These are phyloP conservation scores for Cladosporium phlei DNA, from an alignment of 2,329 filamentous ascomycete species.

Conservation along the genomic window DNA sequence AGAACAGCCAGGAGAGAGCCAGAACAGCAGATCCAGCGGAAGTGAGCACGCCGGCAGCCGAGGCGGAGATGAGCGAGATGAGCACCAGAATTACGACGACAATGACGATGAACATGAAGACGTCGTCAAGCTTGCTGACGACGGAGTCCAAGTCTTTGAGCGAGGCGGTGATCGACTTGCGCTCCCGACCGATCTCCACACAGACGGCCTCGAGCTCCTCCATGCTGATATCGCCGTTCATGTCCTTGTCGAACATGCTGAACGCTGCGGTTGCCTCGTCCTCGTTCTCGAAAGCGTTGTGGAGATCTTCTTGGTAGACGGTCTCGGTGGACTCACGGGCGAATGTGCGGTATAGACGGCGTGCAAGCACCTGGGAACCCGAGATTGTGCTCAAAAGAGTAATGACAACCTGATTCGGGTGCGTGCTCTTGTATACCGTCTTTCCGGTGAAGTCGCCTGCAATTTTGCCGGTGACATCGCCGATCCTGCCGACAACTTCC, in stretches of 20 bases:
- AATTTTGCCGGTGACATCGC: slow-evolving; percentile 77
- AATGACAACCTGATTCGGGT: slow-evolving; percentile 79
- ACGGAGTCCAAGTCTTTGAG: slow-evolving; percentile 94
- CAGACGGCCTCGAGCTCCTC: slow-evolving; percentile 90
- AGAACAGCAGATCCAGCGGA: slow-evolving; percentile 84
- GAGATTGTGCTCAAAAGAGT: slow-evolving; percentile 67
- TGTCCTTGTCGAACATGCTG: slow-evolving; percentile 87
- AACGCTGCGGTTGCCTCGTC: slow-evolving; percentile 90
- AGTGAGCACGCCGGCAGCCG: slow-evolving; percentile 83
- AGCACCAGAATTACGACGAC: slow-evolving; percentile 81
- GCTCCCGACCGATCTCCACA: slow-evolving; percentile 89
- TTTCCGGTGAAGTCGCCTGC: slow-evolving; percentile 89
- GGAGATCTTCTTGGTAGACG: slow-evolving; percentile 72
- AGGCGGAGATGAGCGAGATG: slow-evolving; percentile 81
- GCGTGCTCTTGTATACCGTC: slow-evolving; percentile 60
- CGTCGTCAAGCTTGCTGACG: slow-evolving; percentile 80
- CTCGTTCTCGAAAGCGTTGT: slow-evolving; percentile 69
- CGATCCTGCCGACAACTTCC: slow-evolving; percentile 71
- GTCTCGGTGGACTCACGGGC: slow-evolving; percentile 70
- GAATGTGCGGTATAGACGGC: slow-evolving; percentile 83
- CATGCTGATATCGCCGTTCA: slow-evolving; percentile 95
- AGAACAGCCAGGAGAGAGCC: slow-evolving; percentile 87
- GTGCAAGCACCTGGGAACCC: slow-evolving; percentile 77
- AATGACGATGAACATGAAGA: slow-evolving; percentile 81
- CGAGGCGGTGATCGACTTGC: slow-evolving; percentile 91